Evolutionary conservation across 2,329 filamentous ascomycete genomes (phyloP).

Genomic region (Neonectria hederae): DNA sequence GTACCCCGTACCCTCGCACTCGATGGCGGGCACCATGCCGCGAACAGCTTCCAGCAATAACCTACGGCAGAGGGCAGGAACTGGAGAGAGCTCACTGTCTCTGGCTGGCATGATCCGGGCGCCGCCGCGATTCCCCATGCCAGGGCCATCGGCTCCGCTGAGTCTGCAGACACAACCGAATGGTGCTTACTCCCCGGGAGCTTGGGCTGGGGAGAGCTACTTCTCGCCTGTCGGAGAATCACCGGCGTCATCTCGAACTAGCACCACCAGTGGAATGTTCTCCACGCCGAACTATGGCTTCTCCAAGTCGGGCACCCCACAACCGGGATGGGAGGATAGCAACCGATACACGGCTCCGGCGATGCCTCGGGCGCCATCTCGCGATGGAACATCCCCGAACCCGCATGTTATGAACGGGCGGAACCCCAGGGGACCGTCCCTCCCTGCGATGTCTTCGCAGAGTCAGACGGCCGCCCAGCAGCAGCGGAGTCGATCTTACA

Average conservation of each 20-base stretch:
- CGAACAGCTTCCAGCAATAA: constrained; percentile 73
- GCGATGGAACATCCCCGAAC: constrained; percentile 75
- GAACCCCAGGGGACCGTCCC: constrained; percentile 78
- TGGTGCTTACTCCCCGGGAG: constrained; percentile 66
- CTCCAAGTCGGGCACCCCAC: constrained; percentile 74
- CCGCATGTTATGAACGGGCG: constrained; percentile 71
- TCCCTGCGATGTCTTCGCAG: constrained; percentile 74
- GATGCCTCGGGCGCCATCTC: constrained; percentile 81
- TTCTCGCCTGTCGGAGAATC: constrained; percentile 90
- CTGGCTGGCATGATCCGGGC: constrained; percentile 65
- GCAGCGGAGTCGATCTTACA: constrained; percentile 86
- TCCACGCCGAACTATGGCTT: constrained; percentile 68
- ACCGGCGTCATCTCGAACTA: constrained; percentile 78
- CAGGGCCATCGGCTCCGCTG: constrained; percentile 65
- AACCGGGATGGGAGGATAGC: constrained; percentile 76
- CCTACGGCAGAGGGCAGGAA: constrained; percentile 79
- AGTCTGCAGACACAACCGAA: constrained; percentile 71
- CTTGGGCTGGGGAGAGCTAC: constrained; percentile 80
- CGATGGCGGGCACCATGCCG: constrained; percentile 40
- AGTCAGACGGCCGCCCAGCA: constrained; percentile 68
- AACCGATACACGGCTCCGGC: constrained; percentile 90
- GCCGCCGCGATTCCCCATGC: constrained; percentile 76
- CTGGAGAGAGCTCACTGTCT: constrained; percentile 73
- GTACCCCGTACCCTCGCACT: constrained; percentile 45
- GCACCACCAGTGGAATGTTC: constrained; percentile 80